Percentiles rank a stretch among this genome's conserved stretches.
Evolutionary conservation across 2,329 filamentous ascomycete species (phyloP).

Genomic region (Orbilia brochopaga): DNA sequence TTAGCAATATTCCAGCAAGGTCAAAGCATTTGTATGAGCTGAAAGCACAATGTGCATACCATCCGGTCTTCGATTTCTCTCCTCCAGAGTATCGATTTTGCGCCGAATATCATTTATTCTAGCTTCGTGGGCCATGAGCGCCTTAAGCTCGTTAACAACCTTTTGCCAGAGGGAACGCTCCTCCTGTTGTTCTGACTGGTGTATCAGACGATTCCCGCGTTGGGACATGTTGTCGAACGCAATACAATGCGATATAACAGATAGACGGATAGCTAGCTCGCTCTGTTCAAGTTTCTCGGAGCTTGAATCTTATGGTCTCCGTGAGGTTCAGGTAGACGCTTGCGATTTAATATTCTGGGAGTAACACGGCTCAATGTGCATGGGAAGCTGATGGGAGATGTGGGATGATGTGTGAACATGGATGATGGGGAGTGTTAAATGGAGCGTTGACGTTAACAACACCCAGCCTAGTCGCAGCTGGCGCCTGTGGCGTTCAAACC

Average conservation of each 20-base stretch:
- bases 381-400: too few species aligned
- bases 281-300: neutral
- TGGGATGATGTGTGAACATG: too few species aligned
- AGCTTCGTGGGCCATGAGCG: slow-evolving; percentile 51
- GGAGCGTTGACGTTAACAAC: too few species aligned
- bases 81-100: slow-evolving; percentile 48
- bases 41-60: slow-evolving; percentile 21
- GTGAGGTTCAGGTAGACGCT: too few species aligned
- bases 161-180: slow-evolving; percentile 54
- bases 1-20: neutral
- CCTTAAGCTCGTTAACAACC: slow-evolving; percentile 54
- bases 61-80: slow-evolving; percentile 36
- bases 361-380: too few species aligned
- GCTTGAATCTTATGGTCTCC: neutral
- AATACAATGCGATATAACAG: neutral
- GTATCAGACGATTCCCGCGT: slow-evolving; percentile 51
- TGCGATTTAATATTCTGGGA: too few species aligned
- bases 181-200: slow-evolving; percentile 55
- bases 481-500: too few species aligned
- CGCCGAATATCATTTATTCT: slow-evolving; percentile 44
- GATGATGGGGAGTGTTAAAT: too few species aligned
- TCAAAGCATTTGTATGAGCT: too few species aligned
- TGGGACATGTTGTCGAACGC: slow-evolving; percentile 30
- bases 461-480: too few species aligned
- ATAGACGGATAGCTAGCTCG: neutral